Base-by-base conservation (phyloP, 345 rosid genomes). In the Ceriops zippeliana region DNA sequence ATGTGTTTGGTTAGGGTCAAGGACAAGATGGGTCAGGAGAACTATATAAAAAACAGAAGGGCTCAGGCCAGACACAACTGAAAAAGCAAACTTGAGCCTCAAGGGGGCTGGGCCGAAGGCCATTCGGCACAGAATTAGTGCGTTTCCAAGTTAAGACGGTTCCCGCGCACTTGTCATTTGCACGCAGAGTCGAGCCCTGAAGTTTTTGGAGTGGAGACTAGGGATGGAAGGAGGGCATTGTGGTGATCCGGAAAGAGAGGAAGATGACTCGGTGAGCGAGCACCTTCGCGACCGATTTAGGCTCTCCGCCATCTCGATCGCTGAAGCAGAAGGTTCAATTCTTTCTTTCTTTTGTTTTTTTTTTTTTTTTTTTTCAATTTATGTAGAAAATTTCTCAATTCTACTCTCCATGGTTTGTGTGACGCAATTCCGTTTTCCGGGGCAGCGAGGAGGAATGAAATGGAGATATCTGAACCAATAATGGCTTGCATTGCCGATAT, bases 261-360 rank as follows among this genome's bases (percentile, higher is more conserved):
- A 84, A 26, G 87, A 74, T 3, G 91, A 85, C 22, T 78, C 91
- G 7, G 82, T 76, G 63, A 81, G 70, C 38, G 87, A 89, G 62
- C 73, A 83, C 38, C 79, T 86, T n/a, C 81, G 83, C 58, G 97
- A 89, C 69, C 92, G 98, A 51, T 86, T 91, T 69, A 80, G 96
- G 61, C 91, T 93, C 81, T 80, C 92, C 34, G 77, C 88, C 15
- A 82, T 93, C 75, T 85, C 96, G 66, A 86, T 91, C 58, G 90
- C 92, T 70, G 88, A 90, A 81, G 58, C 85, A 19, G 88, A 90
- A 79, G 95, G 98, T 90, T 66, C 54, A 28, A 15, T 70, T 69
- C 69, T 21, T 46, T 54, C 4, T 67, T 27, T 20, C 30, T 3
- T 28, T 28, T 28, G 3, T 28, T 28, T 28, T 28, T 22, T 0